phyloP scores from a whole-genome alignment of 1,284 basidiomycete genomes.

The Ustanciosporium gigantosporum region DNA sequence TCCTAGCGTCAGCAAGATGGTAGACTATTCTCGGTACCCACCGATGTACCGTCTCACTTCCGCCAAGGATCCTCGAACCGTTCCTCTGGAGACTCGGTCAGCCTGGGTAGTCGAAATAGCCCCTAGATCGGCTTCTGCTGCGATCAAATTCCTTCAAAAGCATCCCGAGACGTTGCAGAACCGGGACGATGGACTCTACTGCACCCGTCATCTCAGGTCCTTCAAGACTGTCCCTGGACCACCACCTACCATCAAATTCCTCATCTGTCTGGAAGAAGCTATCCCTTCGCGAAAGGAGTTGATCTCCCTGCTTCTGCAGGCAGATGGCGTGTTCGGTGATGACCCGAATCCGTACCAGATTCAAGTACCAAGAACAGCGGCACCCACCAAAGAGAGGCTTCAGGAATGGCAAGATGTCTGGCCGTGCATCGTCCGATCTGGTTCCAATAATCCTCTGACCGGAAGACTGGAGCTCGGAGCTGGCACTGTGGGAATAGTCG shows the following conservation, averaged over 20 bases:
- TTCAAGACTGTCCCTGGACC: constrained; percentile 26
- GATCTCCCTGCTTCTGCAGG: constrained; percentile 10
- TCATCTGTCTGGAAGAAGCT: constrained; percentile 30
- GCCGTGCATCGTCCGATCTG: constrained; percentile 51
- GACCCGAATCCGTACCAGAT: constrained; percentile 62
- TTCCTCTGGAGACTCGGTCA: constrained; percentile 65
- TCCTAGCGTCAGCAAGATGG: constrained; percentile 1
- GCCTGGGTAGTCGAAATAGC: constrained; percentile 86
- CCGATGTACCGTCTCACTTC: constrained; percentile 60
- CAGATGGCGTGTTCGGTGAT: constrained; percentile 7
- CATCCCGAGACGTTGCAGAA: constrained; percentile 22
- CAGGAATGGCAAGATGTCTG: constrained; percentile 62
- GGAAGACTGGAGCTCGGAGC: background rate
- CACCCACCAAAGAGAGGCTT: constrained; percentile 73
- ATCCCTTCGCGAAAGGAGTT: constrained; percentile 12
- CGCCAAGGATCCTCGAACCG: constrained; percentile 59
- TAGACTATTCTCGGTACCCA: constrained; percentile 9
- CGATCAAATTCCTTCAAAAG: constrained; percentile 31
- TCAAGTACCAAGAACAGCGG: constrained; percentile 72
- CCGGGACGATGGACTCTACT: constrained; percentile 31
- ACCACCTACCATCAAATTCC: constrained; percentile 13
- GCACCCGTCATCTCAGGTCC: constrained; percentile 41
- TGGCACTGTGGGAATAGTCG: constrained; percentile 24
- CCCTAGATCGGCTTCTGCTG: constrained; percentile 25
- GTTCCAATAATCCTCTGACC: constrained; percentile 8